phyloP scores from a whole-genome alignment of 306 rosid genomes.

The Pachyrhizus erosus region DNA sequence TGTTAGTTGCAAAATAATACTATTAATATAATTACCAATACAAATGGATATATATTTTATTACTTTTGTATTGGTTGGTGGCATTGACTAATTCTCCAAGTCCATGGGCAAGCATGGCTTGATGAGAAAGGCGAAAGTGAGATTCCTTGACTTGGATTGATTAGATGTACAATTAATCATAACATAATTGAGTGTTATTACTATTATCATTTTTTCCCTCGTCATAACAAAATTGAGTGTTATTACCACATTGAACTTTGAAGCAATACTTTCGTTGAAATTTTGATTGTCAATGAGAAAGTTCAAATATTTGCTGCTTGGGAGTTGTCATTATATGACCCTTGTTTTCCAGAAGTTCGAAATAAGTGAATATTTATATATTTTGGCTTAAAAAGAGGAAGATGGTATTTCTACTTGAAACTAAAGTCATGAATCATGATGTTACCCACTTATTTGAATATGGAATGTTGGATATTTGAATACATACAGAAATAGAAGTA shows the following conservation, averaged over 20 bases:
- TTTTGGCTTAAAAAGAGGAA: neutral
- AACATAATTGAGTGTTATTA: neutral
- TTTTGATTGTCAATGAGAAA: neutral
- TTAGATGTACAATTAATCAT: neutral
- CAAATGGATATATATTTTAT: neutral
- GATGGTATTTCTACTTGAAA: neutral
- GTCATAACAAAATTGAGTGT: neutral
- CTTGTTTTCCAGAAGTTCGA: neutral
- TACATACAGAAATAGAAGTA: too few species aligned
- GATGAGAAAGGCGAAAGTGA: neutral
- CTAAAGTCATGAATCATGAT: neutral
- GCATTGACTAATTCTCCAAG: neutral
- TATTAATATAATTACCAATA: neutral
- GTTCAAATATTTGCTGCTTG: neutral
- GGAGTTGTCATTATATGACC: neutral
- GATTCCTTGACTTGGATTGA: neutral
- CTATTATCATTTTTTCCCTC: neutral
- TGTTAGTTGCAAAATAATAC: neutral
- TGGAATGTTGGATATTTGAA: neutral
- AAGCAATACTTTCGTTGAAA: neutral
- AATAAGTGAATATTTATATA: neutral
- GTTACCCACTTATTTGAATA: neutral
- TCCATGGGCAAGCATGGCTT: neutral
- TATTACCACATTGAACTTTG: neutral
- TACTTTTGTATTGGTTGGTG: neutral